Evolutionary conservation across 2,329 filamentous ascomycete genomes (phyloP), one percentile per base, ranked within the genome.

Genomic region (Diaporthe sp.): DNA sequence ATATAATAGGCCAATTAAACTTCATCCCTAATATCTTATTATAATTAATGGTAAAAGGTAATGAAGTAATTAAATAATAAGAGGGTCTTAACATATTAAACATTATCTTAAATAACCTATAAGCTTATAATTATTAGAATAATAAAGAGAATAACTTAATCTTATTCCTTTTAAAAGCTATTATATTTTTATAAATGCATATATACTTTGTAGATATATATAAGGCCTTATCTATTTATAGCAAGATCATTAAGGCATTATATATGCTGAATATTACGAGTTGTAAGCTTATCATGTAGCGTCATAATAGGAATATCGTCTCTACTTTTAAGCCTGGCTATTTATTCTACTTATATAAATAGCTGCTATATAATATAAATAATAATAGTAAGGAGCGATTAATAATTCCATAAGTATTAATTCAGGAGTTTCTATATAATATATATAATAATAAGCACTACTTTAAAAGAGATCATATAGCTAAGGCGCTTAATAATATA

Each of bases 231-330:
- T 28, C 3, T 28, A 28, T 3, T 28, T 28, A 28, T 28, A 28
- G 3, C 3, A 28, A 28, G 28, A 28, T 28, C 1, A 37, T 22
- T 51, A n/a, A 51, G 10, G 46, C n/a, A 51, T 51, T n/a, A 51
- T n/a, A 9, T n/a, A 51, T 51, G n/a, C n/a, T n/a, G 7, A 51
- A 51, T 51, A 2, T 7, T 51, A n/a, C 19, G 2, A n/a, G 4
- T n/a, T 9, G 2, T 2, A 51, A 51, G 3, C 19, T 4, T n/a
- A 9, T 2, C n/a, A 51, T n/a, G 2, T 2, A n/a, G 7, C 8
- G 3, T 2, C 10, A 51, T 51, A 51, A 51, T 51, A 51, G 25
- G 3, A 5, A 51, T n/a, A 51, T 51, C 25, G 25, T 51, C 3
- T n/a, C 3, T n/a, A 3, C 22, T 51, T 51, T 51, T 8, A 51